Percentiles rank a stretch among this genome's conserved stretches.
These are phyloP conservation scores for Forsythia suspensa DNA, from an alignment of 257 asterid species.

Conservation along the genomic window DNA sequence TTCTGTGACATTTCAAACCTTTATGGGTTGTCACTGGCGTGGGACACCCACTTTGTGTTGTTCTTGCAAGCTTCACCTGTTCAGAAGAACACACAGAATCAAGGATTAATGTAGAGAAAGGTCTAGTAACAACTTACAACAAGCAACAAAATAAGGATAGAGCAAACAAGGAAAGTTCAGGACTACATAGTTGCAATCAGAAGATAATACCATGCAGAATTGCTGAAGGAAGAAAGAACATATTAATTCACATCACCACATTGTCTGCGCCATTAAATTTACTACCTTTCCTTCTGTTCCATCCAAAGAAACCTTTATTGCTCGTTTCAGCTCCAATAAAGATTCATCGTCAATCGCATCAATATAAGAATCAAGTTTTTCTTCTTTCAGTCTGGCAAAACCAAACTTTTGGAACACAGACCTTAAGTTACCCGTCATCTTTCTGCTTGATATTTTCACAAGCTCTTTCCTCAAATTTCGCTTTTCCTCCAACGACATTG, in stretches of 20 bases:
- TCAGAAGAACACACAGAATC: constrained; percentile 14
- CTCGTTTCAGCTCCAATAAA: constrained; percentile 48
- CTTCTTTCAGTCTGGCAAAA: constrained; percentile 22
- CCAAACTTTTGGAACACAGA: not conserved
- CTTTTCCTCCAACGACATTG: constrained; percentile 44
- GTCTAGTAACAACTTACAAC: not conserved
- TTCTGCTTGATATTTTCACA: constrained; percentile 22
- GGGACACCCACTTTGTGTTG: constrained; percentile 23
- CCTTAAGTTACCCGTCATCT: not conserved
- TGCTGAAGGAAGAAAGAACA: not conserved
- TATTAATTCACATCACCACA: not conserved
- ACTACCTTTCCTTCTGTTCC: constrained; percentile 40
- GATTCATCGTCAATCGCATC: constrained; percentile 39
- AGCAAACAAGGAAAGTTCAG: constrained; percentile 1
- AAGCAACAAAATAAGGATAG: not conserved
- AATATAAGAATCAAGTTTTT: constrained; percentile 28
- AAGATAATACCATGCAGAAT: not conserved
- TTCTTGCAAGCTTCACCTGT: constrained; percentile 45
- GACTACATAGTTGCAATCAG: not conserved
- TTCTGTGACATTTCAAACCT: constrained; percentile 41
- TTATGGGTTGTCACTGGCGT: constrained; percentile 28
- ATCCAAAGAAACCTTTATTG: constrained; percentile 26
- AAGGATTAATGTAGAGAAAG: constrained; percentile 20
- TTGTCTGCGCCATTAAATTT: not conserved
- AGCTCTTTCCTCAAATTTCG: constrained; percentile 38